Base-by-base conservation (phyloP, 2,329 filamentous ascomycete species). In the Chaetomium strumarium region DNA sequence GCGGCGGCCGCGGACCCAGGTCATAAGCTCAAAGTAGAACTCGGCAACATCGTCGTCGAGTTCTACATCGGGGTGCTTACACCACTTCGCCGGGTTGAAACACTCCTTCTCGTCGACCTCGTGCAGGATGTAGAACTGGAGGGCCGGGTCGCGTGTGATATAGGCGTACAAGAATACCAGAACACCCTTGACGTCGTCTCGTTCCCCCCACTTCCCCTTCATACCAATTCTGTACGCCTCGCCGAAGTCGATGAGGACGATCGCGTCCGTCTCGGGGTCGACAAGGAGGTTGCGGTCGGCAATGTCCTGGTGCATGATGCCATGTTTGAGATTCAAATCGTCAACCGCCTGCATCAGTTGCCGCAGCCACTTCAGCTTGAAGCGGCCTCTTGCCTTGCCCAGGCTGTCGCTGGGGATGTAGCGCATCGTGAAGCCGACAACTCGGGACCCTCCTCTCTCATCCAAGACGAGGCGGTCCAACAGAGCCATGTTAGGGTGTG, bases 191-290 rank as follows among this genome's bases (percentile, higher is more conserved):
- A 30, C 19, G n/a, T 41, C 39, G 39, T 41, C 20, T 24, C 39
- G 9, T 11, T 14, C 39, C 8, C 13, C 11, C 39, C 9, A 24
- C 24, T 24, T 29, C 14, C 9, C 19, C 19, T 13, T 8, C 34
- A 24, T 7, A 7, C 39, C 39, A 2, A 24, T 5, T 11, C 39
- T 9, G 12, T 5, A 29, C 6, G 39, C 39, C 3, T 5, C 1
- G 11, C 19, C n/a, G n/a, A 49, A 49, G 47, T 49, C 47, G 40
- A 49, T 37, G 4, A 43, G 9, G 11, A 43, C 3, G 10, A 49
- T 30, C n/a, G 31, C 29, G 40, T 49, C 47, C 9, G 40, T 49
- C 5, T 30, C 39, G 3, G 33, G 39, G 33, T 49, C n/a, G 19
- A 49, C 14, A 2, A 49, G 5, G 2, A 49, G 40, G n/a, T 44